Percentiles rank a stretch among this genome's conserved stretches.
These are phyloP conservation scores for Pelargonium citronellum DNA, from an alignment of 441 rosid genomes.

Conservation along the genomic window DNA sequence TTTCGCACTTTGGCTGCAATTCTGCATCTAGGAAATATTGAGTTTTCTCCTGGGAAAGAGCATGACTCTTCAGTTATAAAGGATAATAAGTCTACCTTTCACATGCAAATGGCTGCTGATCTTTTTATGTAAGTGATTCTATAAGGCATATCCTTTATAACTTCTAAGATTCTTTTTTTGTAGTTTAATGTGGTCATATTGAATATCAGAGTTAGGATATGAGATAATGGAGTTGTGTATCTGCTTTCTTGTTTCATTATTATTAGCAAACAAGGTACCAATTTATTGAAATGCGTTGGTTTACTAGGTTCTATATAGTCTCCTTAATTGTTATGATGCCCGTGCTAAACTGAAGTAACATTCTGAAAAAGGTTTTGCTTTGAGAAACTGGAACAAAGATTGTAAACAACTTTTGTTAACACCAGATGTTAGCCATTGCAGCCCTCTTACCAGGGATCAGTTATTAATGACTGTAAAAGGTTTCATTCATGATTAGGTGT, in stretches of 20 bases:
- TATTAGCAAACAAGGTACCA: background rate
- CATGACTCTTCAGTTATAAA: constrained; percentile 68
- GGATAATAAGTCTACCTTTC: constrained; percentile 67
- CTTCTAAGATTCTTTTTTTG: constrained; percentile 6
- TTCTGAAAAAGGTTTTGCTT: background rate
- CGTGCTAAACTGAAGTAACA: background rate
- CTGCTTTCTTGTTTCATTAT: background rate
- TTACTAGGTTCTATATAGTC: background rate
- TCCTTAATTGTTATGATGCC: background rate
- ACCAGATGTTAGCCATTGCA: background rate
- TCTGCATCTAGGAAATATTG: constrained; percentile 89
- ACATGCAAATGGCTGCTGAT: constrained; percentile 76
- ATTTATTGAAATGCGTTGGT: background rate
- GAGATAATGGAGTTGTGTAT: background rate
- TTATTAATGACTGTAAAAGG: background rate
- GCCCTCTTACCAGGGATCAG: background rate
- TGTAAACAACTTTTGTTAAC: background rate
- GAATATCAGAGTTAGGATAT: background rate
- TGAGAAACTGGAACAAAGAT: background rate
- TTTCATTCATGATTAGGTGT: constrained; percentile 47
- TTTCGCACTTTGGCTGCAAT: constrained; percentile 92
- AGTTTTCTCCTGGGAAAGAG: constrained; percentile 73
- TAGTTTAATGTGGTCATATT: constrained; percentile 15
- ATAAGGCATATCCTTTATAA: background rate
- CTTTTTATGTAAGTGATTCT: constrained; percentile 58